Evolutionary conservation across 139 green algal species (phyloP).

Genomic region (Picochlorum sp.): DNA sequence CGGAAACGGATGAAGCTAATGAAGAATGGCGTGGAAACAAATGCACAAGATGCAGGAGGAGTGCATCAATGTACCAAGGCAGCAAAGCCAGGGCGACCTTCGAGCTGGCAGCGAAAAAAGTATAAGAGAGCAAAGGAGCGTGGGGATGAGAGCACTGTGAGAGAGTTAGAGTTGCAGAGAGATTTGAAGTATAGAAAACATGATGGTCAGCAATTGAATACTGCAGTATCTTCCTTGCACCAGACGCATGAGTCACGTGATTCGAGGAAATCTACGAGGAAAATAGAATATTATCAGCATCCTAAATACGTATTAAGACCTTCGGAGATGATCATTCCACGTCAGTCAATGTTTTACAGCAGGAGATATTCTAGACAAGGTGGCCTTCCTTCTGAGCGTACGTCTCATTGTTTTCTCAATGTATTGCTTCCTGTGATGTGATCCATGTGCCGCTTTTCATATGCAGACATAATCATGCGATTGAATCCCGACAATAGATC

Average conservation of each 20-base stretch:
- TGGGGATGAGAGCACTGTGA: background rate
- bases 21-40: background rate
- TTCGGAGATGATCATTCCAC: slow-evolving; percentile 24
- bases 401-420: slow-evolving; percentile 7
- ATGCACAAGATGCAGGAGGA: background rate
- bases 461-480: slow-evolving; percentile 39
- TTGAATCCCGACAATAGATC: slow-evolving; percentile 12
- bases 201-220: too few species aligned
- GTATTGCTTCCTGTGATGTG: background rate
- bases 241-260: background rate
- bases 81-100: slow-evolving; percentile 17
- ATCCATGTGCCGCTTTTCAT: background rate
- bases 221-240: background rate
- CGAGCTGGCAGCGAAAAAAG: slow-evolving; percentile 41
- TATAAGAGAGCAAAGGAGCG: background rate
- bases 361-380: slow-evolving; percentile 37
- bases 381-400: slow-evolving; percentile 48
- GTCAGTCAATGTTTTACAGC: slow-evolving; percentile 50
- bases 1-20: background rate
- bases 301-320: slow-evolving; percentile 11
- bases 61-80: background rate
- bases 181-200: too few species aligned
- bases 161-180: too few species aligned
- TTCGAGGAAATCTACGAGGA: background rate
- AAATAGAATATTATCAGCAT: slow-evolving; percentile 6